phyloP scores from a whole-genome alignment of 441 rosid genomes.

The Metrosideros polymorpha region DNA sequence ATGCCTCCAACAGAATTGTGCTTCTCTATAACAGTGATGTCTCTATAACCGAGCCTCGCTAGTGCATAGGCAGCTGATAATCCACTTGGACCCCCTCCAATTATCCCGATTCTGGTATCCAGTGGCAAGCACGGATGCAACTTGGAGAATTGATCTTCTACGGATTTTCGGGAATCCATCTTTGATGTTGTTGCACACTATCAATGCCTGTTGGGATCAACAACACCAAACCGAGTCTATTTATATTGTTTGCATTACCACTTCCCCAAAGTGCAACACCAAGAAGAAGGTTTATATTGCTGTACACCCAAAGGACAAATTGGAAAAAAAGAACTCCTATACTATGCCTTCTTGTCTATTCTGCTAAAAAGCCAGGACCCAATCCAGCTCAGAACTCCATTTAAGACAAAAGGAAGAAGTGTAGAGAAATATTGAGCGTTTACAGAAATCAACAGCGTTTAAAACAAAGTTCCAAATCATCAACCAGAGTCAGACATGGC shows the following conservation, averaged over 20 bases:
- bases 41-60: conserved; percentile 41
- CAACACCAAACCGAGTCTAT: not conserved
- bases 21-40: conserved; percentile 55
- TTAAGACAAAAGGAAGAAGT: not conserved
- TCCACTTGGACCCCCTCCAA: conserved; percentile 73
- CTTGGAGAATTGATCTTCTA: conserved; percentile 53
- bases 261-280: not conserved
- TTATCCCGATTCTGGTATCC: conserved; percentile 44
- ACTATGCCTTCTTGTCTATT: not conserved
- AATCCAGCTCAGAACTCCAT: not conserved
- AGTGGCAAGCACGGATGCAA: conserved; percentile 53
- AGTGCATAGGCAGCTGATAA: conserved; percentile 59
- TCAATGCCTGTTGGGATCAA: conserved; percentile 2
- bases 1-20: conserved; percentile 55
- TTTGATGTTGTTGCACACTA: not conserved
- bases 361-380: not conserved
- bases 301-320: not conserved
- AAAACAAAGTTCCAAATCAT: not conserved
- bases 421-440: not conserved
- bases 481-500: not conserved
- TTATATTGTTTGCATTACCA: not conserved
- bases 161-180: conserved; percentile 33
- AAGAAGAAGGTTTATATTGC: not conserved
- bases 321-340: not conserved
- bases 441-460: not conserved